Evolutionary conservation across 2,329 filamentous ascomycete species (phyloP), one percentile per base, ranked within the genome.

Genomic region (Mycocentrospora acerina): DNA sequence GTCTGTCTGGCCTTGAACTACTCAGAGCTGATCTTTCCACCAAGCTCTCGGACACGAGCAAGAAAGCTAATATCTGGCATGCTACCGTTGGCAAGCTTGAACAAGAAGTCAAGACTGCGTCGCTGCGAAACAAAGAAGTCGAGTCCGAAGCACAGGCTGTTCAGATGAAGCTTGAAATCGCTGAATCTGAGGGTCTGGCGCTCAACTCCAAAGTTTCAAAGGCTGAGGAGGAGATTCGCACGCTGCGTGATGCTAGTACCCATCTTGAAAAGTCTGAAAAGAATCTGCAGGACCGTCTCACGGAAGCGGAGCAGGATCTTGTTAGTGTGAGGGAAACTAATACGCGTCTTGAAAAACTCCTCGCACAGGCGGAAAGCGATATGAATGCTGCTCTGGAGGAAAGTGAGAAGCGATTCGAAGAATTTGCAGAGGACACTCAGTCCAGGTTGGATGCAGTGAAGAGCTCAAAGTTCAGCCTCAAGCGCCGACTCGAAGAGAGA

Each of bases 301-400:
- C 52, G 2, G 45, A 51, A 16, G 61, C 64, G 4, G 65, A 67
- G 37, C 45, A 60, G 13, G 62, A 68, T 16, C 42, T 68, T 12
- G 29, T 46, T 6, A 52, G 39, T 11, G 55, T 66, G 1, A 51
- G 49, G 22, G 40, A 55, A 4, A 59, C 60, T 6, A 68, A 68
- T 34, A 33, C 55, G 26, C 49, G 48, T 1, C 48, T 68, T 2
- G 64, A 66, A 30, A 43, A 46, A 1, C 63, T 67, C 39, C 48
- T 68, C 8, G 56, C 55, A 29, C 55, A 57, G 19, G 49, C 62
- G 1, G 51, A 66, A 29, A 41, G 55, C 15, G 62, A 63, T 24
- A 63, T 65, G 55, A 59, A 64, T 34, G 53, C 48, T 30, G 59
- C 59, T 1, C 51, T 62, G 7, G 56, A 59, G 17, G 59, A 61